Base-by-base conservation (phyloP, 2,329 filamentous ascomycete genomes). In the Hypoxylon sp. region DNA sequence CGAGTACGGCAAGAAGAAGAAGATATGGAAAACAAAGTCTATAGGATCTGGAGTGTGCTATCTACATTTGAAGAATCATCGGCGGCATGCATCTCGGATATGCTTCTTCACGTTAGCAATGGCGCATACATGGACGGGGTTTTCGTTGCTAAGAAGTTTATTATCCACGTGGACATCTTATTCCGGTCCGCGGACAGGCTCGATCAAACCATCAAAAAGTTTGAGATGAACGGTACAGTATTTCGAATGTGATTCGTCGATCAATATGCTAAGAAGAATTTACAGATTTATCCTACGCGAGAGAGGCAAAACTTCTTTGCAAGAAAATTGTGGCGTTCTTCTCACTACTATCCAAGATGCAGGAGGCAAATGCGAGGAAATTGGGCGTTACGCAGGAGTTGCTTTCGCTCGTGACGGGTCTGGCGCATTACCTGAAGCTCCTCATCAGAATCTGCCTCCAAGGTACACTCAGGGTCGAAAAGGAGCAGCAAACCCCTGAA, bases 261-360 rank as follows among this genome's bases (percentile, higher is more conserved):
- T 16, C 38, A 11, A 48, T 7, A 17, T 67, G 61, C 62, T 55
- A 48, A 60, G 61, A 3, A 16, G 44, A 64, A 37, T 57, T n/a
- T n/a, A 21, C 68, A 89, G 91, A 89, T 57, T 80, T 99, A 55
- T 90, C 91, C 7, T 99, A 97, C 69, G 89, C 89, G 12, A 86
- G 94, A 65, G 94, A 99, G 75, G 90, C 94, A n/a, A 99, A 99
- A 73, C 80, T 99, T 40, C 83, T 99, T n/a, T 99, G 94, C 78
- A 99, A 99, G 74, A 99, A 99, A 73, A 96, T 99, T 45, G 94
- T 99, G 4, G 90, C 93, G 17, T 99, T 99, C 77, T 99, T 99
- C 71, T 91, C 91, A 8, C 78, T 99, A 12, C 79, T 99, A 6
- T 96, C 93, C 4, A 96, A 96, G 71, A 94, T 92, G 1, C 93